Base-by-base conservation (phyloP, 2,329 filamentous ascomycete species). In the Cylindrodendrum hubeiense region DNA sequence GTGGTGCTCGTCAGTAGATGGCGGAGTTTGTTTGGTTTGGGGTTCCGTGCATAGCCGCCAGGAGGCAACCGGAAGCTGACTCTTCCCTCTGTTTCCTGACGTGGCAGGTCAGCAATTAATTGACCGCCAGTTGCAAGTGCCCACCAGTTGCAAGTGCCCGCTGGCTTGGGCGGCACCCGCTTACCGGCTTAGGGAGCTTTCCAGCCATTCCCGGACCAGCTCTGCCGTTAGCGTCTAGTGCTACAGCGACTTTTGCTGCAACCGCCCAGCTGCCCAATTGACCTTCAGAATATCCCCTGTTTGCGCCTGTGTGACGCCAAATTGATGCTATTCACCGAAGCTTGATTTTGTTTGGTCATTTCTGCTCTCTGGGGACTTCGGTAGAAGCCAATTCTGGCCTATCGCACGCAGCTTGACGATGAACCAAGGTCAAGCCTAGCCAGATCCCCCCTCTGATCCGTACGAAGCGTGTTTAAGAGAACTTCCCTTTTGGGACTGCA, bases 21-120 rank as follows among this genome's bases (percentile, higher is more conserved):
- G 52, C 50, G 57, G 65, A 65, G 66, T 72, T 72, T 71, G 70
- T 65, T 41, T 30, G 61, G 65, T 61, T 68, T 72, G 54, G 53
- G 53, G 58, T 70, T 70, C 39, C 46, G 52, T 22, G 51, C 41
- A 53, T 66, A 74, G 47, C 61, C 71, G 71, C 71, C 66, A 58
- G 61, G 67, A 67, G 60, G 65, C 56, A 70, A 61, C 71, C 71
- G 71, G n/a, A n/a, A 72, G 47, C 24, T 33, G 34, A 46, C 63
- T 51, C 64, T 65, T 64, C 54, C 43, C 47, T n/a, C n/a, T n/a
- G n/a, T n/a, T n/a, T 52, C 44, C 60, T 46, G 43, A 70, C 65
- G 59, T 73, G 68, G 71, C 68, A 55, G 43, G 41, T 66, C 59
- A 60, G 43, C 53, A 58, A 51, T 54, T 50, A 12, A 30, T n/a